phyloP scores from a whole-genome alignment of 2,329 filamentous ascomycete species.

The Stachybotrys elegans region DNA sequence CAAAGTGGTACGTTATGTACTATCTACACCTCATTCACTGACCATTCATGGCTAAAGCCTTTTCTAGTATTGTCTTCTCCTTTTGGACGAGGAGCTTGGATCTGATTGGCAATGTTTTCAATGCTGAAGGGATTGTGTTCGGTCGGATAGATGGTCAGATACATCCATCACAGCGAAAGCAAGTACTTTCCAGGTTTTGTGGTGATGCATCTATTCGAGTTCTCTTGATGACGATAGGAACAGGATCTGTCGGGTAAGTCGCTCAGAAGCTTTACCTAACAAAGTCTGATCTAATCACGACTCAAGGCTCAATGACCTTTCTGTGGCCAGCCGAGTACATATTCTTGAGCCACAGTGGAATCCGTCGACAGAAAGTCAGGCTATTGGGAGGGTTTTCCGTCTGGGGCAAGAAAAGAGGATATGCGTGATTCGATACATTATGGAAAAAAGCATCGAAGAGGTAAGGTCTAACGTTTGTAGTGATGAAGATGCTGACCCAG shows the following conservation, averaged over 20 bases:
- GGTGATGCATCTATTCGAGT: slow-evolving; percentile 20
- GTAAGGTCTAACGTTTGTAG: slow-evolving; percentile 17
- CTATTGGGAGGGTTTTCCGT: slow-evolving; percentile 37
- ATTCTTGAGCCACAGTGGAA: slow-evolving; percentile 49
- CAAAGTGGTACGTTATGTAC: not conserved
- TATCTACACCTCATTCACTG: slow-evolving; percentile 36
- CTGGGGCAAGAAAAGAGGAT: slow-evolving; percentile 36
- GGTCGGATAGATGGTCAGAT: slow-evolving; percentile 37
- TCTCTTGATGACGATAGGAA: slow-evolving; percentile 44
- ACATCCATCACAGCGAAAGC: slow-evolving; percentile 26
- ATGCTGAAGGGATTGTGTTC: slow-evolving; percentile 15
- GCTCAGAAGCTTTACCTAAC: too few relatives aligned
- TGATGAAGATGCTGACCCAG: not conserved
- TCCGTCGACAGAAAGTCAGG: slow-evolving; percentile 41
- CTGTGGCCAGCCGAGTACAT: slow-evolving; percentile 37
- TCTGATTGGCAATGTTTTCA: slow-evolving; percentile 24
- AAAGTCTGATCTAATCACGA: too few relatives aligned
- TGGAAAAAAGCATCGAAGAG: slow-evolving; percentile 34
- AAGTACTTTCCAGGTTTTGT: slow-evolving; percentile 30
- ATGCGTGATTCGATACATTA: slow-evolving; percentile 34
- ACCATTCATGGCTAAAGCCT: slow-evolving; percentile 32
- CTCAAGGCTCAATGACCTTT: slow-evolving; percentile 26
- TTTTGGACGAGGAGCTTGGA: slow-evolving; percentile 34
- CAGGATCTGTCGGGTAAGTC: slow-evolving; percentile 37
- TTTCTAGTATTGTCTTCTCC: slow-evolving; percentile 36